Base-by-base conservation (phyloP, 208 protist species). In the Herpetomonas tarakana region DNA sequence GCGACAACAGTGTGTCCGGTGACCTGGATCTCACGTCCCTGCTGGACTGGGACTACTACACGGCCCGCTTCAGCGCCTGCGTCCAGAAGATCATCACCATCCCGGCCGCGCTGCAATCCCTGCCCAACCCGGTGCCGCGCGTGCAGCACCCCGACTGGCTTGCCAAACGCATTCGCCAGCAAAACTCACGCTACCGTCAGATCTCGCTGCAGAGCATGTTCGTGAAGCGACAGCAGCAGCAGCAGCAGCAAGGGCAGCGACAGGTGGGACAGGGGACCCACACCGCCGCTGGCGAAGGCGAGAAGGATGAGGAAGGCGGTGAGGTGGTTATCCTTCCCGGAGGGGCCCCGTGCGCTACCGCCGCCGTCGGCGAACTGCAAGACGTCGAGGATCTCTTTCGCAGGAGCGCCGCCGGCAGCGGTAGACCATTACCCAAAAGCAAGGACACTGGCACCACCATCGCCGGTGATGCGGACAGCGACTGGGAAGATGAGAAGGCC, bases 51-150 rank as follows among this genome's bases (percentile, higher is more conserved):
- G 91, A 99, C 62, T 99, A 99, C 85, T 99, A 99, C 88, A 98
- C 93, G 1, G 81, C 90, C 2, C 92, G 99, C 49, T 93, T 99
- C 39, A 96, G 73, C 39, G 85, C 81, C 6, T 89, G 92, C 44
- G 97, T 99, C 55, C 97, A 99, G 76, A 99, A 99, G 73, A 99
- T 99, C 61, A 97, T 99, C 58, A 99, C 98, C 6, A 99, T 99
- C 66, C 99, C 99, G 1, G 98, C 99, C 3, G 97, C 97, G 14
- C 74, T 99, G 38, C 98, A 99, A 74, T 73, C 73, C 11, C 52
- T 99, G 24, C 49, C 65, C 0, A 99, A 99, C 76, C 98, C 98
- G 9, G 94, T 99, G 0, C 97, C 98, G 19, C 86, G 97, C 4
- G 97, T 99, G 29, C 54, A 27, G 16, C 96, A 99, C 67, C 99